A percentile compares a stretch with the other conserved stretches of the same genome.
Evolutionary conservation across 2,329 filamentous ascomycete genomes (phyloP).

Genomic region (Lachnellula arida): DNA sequence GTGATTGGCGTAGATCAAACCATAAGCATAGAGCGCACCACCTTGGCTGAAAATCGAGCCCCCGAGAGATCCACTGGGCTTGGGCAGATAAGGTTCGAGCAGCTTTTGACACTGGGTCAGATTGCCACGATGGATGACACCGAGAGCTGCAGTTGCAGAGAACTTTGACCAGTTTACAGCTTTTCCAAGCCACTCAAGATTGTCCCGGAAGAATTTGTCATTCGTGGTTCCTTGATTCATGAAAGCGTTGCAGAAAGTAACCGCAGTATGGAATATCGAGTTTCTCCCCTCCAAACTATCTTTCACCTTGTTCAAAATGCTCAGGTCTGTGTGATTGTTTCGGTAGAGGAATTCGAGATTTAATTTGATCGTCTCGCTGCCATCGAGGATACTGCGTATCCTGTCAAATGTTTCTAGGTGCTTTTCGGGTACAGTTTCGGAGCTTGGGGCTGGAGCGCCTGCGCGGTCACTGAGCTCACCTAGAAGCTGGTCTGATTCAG

Average conservation of each 20-base stretch:
- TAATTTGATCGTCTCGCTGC: slow-evolving; percentile 88
- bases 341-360: slow-evolving; percentile 96
- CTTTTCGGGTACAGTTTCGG: slow-evolving; percentile 40
- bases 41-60: slow-evolving; percentile 95
- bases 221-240: slow-evolving; percentile 99
- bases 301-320: slow-evolving; percentile 91
- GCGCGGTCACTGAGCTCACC: slow-evolving; percentile 44
- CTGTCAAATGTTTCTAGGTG: slow-evolving; percentile 55
- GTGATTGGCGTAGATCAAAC: slow-evolving; percentile 95
- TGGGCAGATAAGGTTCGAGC: slow-evolving; percentile 88
- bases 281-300: slow-evolving; percentile 94
- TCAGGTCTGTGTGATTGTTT: slow-evolving; percentile 88
- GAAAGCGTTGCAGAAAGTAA: slow-evolving; percentile 96
- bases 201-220: slow-evolving; percentile 97
- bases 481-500: slow-evolving; percentile 50
- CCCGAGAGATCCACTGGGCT: slow-evolving; percentile 62
- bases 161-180: slow-evolving; percentile 99
- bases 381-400: slow-evolving; percentile 69
- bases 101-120: slow-evolving; percentile 89
- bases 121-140: slow-evolving; percentile 95
- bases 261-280: slow-evolving; percentile 96
- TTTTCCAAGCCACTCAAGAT: slow-evolving; percentile 96
- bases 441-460: slow-evolving; percentile 23
- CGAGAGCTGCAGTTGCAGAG: slow-evolving; percentile 90
- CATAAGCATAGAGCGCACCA: slow-evolving; percentile 91